Evolutionary conservation across 805 yeast species (phyloP).

Genomic region (Blastobotrys terrestris): DNA sequence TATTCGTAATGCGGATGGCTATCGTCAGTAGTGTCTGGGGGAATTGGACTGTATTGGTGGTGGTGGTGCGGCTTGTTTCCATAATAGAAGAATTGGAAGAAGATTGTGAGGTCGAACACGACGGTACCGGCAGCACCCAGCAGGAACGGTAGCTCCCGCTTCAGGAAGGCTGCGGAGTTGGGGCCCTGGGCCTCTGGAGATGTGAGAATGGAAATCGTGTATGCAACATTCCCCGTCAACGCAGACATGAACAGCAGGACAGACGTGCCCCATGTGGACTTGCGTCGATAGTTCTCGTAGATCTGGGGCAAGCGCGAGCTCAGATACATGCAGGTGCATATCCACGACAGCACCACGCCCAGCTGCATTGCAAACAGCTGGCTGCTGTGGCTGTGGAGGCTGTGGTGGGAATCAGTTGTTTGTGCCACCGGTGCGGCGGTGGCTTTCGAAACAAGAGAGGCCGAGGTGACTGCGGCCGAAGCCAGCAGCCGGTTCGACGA

Average conservation of each 20-base stretch:
- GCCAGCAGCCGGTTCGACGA: neutral
- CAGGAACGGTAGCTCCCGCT: constrained; percentile 72
- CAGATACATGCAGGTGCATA: constrained; percentile 68
- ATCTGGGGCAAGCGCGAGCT: constrained; percentile 82
- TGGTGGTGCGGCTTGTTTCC: constrained; percentile 14
- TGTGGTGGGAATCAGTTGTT: too few species aligned
- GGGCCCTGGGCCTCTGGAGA: constrained; percentile 46
- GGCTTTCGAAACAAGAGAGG: neutral
- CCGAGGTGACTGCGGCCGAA: neutral
- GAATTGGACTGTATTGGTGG: neutral
- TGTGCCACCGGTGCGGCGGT: neutral
- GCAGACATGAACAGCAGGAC: constrained; percentile 77
- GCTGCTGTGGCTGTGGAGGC: neutral
- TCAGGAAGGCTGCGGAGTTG: constrained; percentile 41
- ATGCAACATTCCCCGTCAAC: constrained; percentile 67
- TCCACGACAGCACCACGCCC: constrained; percentile 64
- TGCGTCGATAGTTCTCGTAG: constrained; percentile 64
- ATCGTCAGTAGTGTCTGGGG: neutral
- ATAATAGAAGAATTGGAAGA: constrained; percentile 27
- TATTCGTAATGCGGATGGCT: neutral
- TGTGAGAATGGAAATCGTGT: constrained; percentile 66
- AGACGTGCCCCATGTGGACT: constrained; percentile 83
- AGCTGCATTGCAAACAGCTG: constrained; percentile 13
- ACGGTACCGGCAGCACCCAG: constrained; percentile 85
- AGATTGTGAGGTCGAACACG: constrained; percentile 55